Evolutionary conservation across 169 alveolate species (phyloP), one percentile per base, ranked within the genome.

Genomic region (Plasmodium vivax): DNA sequence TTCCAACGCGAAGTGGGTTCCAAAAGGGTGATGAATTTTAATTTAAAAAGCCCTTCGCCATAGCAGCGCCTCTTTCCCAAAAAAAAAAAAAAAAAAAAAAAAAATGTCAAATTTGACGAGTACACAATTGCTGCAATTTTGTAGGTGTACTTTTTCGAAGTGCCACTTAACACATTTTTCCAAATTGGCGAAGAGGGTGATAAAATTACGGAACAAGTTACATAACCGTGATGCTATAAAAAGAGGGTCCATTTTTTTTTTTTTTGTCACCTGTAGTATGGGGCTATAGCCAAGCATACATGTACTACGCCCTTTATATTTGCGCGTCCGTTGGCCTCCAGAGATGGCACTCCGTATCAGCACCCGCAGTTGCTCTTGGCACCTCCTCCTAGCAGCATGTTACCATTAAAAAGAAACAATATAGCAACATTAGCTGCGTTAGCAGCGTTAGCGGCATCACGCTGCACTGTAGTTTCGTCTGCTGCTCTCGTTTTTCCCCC

Each of bases 301-400:
- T 19, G 75, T 27, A 62, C 4, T 62, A 62, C 34, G 5, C 2
- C 27, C 10, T 19, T 10, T n/a, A 27, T n/a, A 56, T 27, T 4
- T 19, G 75, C 19, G 75, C 27, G 32, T 80, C 85, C 85, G 38
- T 83, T 83, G 3, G 19, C 19, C 47, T 83, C 27, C 27, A 16
- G 14, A 83, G 81, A 83, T 83, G 91, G 72, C 32, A 62, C 23
- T 62, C 23, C 71, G 23, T 16, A 41, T 38, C 27, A 83, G 80
- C 19, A 56, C 16, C 32, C 43, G 71, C 8, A 23, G 58, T 23
- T 56, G 38, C 23, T 36, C 81, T 38, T 38, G 19, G 51, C n/a
- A 83, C 38, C 80, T 34, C 38, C 80, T 34, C 30, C 85, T 80
- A 38, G 56, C n/a, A 56, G 16, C 43, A 58, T 36, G 91, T 83